Percentiles rank a stretch among this genome's conserved stretches.
phyloP scores from a whole-genome alignment of 306 rosid species.

The Rubus parviflorus region DNA sequence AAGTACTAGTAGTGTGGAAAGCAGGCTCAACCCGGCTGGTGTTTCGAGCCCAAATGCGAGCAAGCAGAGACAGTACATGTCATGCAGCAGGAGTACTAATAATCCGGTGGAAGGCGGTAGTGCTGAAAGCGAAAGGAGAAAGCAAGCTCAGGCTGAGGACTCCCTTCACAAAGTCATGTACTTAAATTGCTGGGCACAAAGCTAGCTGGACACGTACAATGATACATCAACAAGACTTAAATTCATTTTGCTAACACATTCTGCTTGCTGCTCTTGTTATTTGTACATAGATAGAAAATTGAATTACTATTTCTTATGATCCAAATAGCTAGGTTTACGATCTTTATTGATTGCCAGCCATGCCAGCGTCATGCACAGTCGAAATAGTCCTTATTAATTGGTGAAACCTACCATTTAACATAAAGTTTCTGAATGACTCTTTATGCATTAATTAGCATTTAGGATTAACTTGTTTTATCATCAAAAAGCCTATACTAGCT shows the following conservation, averaged over 20 bases:
- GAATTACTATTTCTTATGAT: too few relatives aligned
- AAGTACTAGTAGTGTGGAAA: background rate
- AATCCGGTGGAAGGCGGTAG: background rate
- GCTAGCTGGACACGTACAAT: slow-evolving; percentile 1
- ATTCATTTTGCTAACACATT: background rate
- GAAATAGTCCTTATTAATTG: too few relatives aligned
- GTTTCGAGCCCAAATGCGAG: background rate
- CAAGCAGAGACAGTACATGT: background rate
- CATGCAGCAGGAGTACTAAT: background rate
- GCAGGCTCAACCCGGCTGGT: background rate
- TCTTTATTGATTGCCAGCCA: too few relatives aligned
- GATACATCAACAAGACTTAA: background rate
- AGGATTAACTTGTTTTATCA: too few relatives aligned
- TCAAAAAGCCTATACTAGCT: too few relatives aligned
- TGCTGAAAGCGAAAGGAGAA: background rate
- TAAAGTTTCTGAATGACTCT: too few relatives aligned
- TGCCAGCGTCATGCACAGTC: too few relatives aligned
- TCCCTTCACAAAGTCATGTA: slow-evolving; percentile 34
- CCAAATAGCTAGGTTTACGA: too few relatives aligned
- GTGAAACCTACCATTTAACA: too few relatives aligned
- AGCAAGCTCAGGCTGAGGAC: slow-evolving; percentile 18
- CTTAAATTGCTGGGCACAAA: slow-evolving; percentile 31
- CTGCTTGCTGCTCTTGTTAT: background rate
- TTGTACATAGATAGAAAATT: background rate
- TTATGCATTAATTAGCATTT: too few relatives aligned